These are phyloP conservation scores for Fusarium lateritium DNA, from an alignment of 2,329 filamentous ascomycete genomes.

Conservation along the genomic window DNA sequence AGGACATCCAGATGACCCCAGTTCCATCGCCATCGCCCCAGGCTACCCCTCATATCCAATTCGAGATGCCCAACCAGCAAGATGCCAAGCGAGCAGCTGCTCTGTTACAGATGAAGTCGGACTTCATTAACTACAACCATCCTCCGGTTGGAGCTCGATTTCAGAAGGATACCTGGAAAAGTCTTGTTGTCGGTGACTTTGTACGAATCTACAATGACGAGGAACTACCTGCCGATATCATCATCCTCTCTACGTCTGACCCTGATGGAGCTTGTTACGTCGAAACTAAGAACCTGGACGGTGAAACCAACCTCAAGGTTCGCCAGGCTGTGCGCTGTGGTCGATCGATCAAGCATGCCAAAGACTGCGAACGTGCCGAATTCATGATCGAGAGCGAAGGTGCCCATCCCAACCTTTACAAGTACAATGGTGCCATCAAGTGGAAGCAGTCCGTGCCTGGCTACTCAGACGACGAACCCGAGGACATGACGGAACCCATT, in stretches of 20 bases:
- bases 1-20: slow-evolving; percentile 95
- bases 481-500: slow-evolving; percentile 91
- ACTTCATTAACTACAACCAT: slow-evolving; percentile 80
- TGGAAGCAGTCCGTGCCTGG: slow-evolving; percentile 83
- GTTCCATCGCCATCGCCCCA: slow-evolving; percentile 83
- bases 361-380: slow-evolving; percentile 90
- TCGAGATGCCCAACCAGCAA: slow-evolving; percentile 58
- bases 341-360: slow-evolving; percentile 85
- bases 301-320: slow-evolving; percentile 97
- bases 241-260: slow-evolving; percentile 94
- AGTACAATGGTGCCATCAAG: slow-evolving; percentile 90
- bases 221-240: slow-evolving; percentile 92
- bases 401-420: slow-evolving; percentile 94
- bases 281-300: slow-evolving; percentile 98
- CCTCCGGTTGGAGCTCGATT: slow-evolving; percentile 82
- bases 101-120: slow-evolving; percentile 63
- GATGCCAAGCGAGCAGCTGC: slow-evolving; percentile 55
- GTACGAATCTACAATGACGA: slow-evolving; percentile 97
- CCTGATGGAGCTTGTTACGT: slow-evolving; percentile 96
- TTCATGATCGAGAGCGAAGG: slow-evolving; percentile 92
- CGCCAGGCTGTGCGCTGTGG: slow-evolving; percentile 91
- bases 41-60: slow-evolving; percentile 50
- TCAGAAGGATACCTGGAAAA: slow-evolving; percentile 96
- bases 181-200: slow-evolving; percentile 93
- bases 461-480: slow-evolving; percentile 72